Conservation (phyloP, 2,329 filamentous ascomycete genomes). For the Peltaster fructicola region DNA sequence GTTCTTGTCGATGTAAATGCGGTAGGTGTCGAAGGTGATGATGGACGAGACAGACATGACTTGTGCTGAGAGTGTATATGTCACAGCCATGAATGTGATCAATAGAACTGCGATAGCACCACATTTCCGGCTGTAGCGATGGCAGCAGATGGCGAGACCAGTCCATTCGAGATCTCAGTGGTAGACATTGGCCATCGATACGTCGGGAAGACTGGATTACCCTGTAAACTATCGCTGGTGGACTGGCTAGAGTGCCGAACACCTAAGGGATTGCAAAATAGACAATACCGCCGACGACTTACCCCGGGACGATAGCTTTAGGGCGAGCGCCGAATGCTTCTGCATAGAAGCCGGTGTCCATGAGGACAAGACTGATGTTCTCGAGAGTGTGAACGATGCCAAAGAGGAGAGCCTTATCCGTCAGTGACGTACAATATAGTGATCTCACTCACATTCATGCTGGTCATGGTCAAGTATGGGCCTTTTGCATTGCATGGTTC, state of each 20-base stretch:
- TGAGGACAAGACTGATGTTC: slow-evolving; percentile 32
- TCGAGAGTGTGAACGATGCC: slow-evolving; percentile 32
- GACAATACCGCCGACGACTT: slow-evolving; percentile 27
- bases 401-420: slow-evolving; percentile 16
- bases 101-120: slow-evolving; percentile 29
- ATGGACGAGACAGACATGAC: slow-evolving; percentile 36
- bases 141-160: slow-evolving; percentile 31
- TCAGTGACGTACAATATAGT: slow-evolving; percentile 19
- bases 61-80: slow-evolving; percentile 31
- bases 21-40: slow-evolving; percentile 33
- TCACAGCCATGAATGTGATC: slow-evolving; percentile 35
- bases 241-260: slow-evolving; percentile 29
- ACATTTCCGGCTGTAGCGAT: slow-evolving; percentile 25
- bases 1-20: slow-evolving; percentile 31
- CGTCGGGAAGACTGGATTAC: slow-evolving; percentile 28
- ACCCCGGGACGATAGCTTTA: slow-evolving; percentile 29
- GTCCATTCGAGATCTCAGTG: slow-evolving; percentile 25
- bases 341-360: slow-evolving; percentile 37
- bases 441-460: slow-evolving; percentile 31
- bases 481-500: slow-evolving; percentile 27
- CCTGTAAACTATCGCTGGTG: slow-evolving; percentile 28
- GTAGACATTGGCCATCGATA: slow-evolving; percentile 25
- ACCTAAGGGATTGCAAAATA: slow-evolving; percentile 32
- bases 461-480: slow-evolving; percentile 30
- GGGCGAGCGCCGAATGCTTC: slow-evolving; percentile 34